A percentile compares a stretch with the other conserved stretches of the same genome.
Evolutionary conservation across 2,329 filamentous ascomycete species (phyloP).

Genomic region (Xylaria multiplex): DNA sequence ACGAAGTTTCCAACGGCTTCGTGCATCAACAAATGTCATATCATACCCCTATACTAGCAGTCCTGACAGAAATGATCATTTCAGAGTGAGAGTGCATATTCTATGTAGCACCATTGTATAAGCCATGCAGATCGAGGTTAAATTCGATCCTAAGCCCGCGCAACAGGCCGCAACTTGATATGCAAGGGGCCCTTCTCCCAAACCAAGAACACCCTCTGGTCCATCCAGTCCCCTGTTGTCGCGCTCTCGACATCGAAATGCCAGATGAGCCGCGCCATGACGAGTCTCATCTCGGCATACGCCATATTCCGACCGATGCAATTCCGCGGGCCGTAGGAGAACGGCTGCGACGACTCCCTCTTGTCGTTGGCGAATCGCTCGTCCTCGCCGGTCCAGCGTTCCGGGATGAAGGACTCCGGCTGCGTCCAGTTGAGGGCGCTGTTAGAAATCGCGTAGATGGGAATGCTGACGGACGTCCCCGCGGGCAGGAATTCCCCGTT

Average conservation of each 20-base stretch:
- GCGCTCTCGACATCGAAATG: constrained; percentile 50
- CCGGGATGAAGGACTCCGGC: constrained; percentile 25
- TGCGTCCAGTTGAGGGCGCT: constrained; percentile 30
- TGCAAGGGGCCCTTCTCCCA: constrained; percentile 35
- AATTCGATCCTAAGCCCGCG: constrained; percentile 6
- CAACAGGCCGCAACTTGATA: constrained; percentile 31
- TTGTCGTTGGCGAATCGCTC: constrained; percentile 44
- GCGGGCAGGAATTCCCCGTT: constrained; percentile 35
- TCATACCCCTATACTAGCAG: too few species aligned
- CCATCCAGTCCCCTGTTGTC: constrained; percentile 31
- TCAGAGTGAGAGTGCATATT: too few species aligned
- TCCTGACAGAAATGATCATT: too few species aligned
- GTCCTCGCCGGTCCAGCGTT: constrained; percentile 37
- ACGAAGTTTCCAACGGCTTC: too few species aligned
- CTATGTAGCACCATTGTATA: too few species aligned
- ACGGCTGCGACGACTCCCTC: constrained; percentile 45
- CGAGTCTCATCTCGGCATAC: constrained; percentile 53
- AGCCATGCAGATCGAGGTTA: too few species aligned
- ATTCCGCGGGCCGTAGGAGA: constrained; percentile 48
- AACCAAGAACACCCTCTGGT: constrained; percentile 34
- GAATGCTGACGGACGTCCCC: constrained; percentile 31
- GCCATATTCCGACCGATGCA: constrained; percentile 52
- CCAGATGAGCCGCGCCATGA: constrained; percentile 51
- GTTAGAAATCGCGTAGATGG: constrained; percentile 33
- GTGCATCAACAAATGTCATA: too few species aligned